Evolutionary conservation across 495 filamentous ascomycete species (phyloP).

Genomic region (Darksidea phi): DNA sequence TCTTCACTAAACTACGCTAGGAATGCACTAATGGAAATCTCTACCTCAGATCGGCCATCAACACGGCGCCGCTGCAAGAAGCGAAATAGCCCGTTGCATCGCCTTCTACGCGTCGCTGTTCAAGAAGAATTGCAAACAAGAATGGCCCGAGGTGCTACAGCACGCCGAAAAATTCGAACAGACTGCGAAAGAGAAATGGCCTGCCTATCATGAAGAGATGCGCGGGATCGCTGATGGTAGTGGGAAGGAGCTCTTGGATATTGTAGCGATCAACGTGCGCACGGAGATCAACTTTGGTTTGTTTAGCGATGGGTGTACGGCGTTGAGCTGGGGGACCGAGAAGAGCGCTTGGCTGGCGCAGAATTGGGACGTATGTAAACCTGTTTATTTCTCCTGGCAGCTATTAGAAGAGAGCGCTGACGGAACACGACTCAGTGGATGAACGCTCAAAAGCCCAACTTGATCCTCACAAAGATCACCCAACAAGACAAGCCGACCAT

Average conservation of each 20-base stretch:
- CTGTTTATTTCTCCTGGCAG: background rate
- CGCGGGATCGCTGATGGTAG: slow-evolving; percentile 62
- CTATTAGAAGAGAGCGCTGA: background rate
- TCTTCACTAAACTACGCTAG: too few relatives aligned
- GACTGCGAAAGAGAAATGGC: slow-evolving; percentile 52
- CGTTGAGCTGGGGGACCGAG: slow-evolving; percentile 54
- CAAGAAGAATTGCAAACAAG: slow-evolving; percentile 48
- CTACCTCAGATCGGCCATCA: slow-evolving; percentile 51
- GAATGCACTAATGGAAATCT: too few relatives aligned
- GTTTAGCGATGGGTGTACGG: slow-evolving; percentile 65
- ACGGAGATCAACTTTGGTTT: slow-evolving; percentile 66
- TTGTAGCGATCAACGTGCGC: slow-evolving; percentile 65
- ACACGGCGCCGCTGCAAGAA: slow-evolving; percentile 52
- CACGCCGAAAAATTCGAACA: slow-evolving; percentile 50
- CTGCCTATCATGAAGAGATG: slow-evolving; percentile 27
- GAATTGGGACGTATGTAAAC: slow-evolving; percentile 59
- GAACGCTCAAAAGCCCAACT: slow-evolving; percentile 48
- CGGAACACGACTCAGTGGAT: slow-evolving; percentile 15
- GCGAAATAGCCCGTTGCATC: slow-evolving; percentile 51
- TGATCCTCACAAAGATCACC: slow-evolving; percentile 56
- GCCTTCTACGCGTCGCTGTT: slow-evolving; percentile 56
- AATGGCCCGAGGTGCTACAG: slow-evolving; percentile 51
- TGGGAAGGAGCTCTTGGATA: slow-evolving; percentile 52
- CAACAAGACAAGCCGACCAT: slow-evolving; percentile 51
- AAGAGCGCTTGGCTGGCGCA: slow-evolving; percentile 53